These are phyloP conservation scores for Cornus kousa DNA, from an alignment of 148 eudicot species.

Conservation along the genomic window DNA sequence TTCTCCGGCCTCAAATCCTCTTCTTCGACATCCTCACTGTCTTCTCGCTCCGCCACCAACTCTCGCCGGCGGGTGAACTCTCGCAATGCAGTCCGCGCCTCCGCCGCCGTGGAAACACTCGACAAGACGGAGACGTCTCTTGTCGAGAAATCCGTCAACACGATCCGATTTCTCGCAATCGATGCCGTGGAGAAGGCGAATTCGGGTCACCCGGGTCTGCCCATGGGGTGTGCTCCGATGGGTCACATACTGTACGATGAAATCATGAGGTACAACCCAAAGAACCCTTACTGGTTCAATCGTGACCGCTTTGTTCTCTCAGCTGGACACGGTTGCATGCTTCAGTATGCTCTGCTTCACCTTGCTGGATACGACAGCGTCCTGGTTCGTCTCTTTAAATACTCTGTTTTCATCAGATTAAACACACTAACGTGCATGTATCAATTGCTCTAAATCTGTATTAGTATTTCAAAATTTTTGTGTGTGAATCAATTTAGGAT, in stretches of 20 bases:
- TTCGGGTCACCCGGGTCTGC: constrained; percentile 96
- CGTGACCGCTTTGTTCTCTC: constrained; percentile 90
- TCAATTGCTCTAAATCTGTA: constrained; percentile 2
- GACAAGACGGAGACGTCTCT: constrained; percentile 35
- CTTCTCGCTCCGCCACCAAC: constrained; percentile 5
- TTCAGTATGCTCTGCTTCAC: constrained; percentile 93
- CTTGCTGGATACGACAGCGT: constrained; percentile 94
- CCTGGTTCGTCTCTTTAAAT: constrained; percentile 29
- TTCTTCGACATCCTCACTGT: constrained; percentile 21
- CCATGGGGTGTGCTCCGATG: constrained; percentile 99
- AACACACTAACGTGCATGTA: not conserved
- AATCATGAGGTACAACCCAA: constrained; percentile 83
- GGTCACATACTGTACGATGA: constrained; percentile 92
- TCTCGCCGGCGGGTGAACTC: constrained; percentile 21
- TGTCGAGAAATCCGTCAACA: constrained; percentile 67
- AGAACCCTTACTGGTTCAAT: constrained; percentile 93
- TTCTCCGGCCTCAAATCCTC: constrained; percentile 37
- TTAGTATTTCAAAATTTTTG: not conserved
- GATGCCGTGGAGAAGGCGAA: constrained; percentile 99
- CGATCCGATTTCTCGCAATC: constrained; percentile 77
- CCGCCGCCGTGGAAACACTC: constrained; percentile 52
- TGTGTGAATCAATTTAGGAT: not conserved
- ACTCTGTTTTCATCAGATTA: not conserved
- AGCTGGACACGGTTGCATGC: constrained; percentile 97
- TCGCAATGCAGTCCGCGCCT: constrained; percentile 33